Evolutionary conservation across 2,329 filamentous ascomycete genomes (phyloP), one percentile per base, ranked within the genome.

Genomic region (Botrytis sinoallii): DNA sequence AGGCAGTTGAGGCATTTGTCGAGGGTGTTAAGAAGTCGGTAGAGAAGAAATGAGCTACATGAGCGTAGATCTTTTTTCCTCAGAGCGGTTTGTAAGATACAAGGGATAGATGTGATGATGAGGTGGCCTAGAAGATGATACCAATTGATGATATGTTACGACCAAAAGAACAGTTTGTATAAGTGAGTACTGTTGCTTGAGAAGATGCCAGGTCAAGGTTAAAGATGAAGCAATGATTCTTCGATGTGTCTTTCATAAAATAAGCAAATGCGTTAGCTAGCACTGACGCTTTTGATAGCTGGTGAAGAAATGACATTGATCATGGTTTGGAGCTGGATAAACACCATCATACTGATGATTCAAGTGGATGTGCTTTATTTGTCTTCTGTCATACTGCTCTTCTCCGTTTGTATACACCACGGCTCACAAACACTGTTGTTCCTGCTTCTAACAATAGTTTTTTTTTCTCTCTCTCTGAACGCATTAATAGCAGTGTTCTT

Each of bases 1-100:
- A 96, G 78, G 95, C 95, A 20, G 91, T 99, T 2, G 92, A 97
- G 84, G 93, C 93, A 5, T 99, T 99, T 83, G 87, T 99, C 35
- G 89, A 97, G 73, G 96, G 95, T 4, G 91, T 98, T 66, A 96
- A 92, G 86, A 91, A 89, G 84, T 91, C 89, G 9, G 92, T 94
- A 0, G 87, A 93, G 83, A 88, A 92, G 77, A 86, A 73, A 48
- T 70, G 38, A 70, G 14, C 32, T 35, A 12, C 29, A 35, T 35
- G 7, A 52, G 14, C 12, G 2, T 9, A 29, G 57, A 46, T 71
- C 32, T 65, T 22, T 42, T 42, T 22, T 32, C 48, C 29, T 44
- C 1, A 1, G 44, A 40, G 35, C 1, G 66, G n/a, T 35, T 66
- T 69, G 66, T 69, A 69, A 57, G 48, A 71, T 71, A 71, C 46